Base-by-base conservation (phyloP, 2,329 filamentous ascomycete species). In the Parastagonospora nodorum region DNA sequence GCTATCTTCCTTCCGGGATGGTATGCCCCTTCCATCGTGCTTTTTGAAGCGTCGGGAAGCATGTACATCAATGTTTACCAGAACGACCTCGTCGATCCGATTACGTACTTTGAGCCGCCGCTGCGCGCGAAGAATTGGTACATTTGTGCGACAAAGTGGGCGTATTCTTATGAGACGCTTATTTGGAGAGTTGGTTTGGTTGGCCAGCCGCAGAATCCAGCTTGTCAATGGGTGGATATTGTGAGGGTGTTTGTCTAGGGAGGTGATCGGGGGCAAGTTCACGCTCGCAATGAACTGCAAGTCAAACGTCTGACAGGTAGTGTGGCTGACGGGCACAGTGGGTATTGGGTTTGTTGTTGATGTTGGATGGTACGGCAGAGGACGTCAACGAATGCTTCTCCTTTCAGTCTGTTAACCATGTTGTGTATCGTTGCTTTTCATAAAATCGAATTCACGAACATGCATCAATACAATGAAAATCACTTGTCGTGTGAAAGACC, bases 131-230 rank as follows among this genome's bases (percentile, higher is more conserved):
- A 70, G 46, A 69, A 67, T 51, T 80, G 78, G 78, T 75, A 75
- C 51, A 56, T 75, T 4, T 80, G 78, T 55, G 55, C 67, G 38
- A 77, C 72, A 5, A 57, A 66, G 31, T 72, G 60, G 48, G 35
- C 45, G 1, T 78, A 78, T 46, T 38, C 42, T 10, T 79, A 77
- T 51, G 45, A 49, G n/a, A 75, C 75, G 28, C 52, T 79, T 42
- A 69, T 64, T 28, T 80, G 76, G 75, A 72, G 72, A 16, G 45
- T 76, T 27, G 76, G 77, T 7, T 30, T 55, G 4, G 42, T 29
- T 5, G 64, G 50, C 6, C 48, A 61, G 49, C 75, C 77, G 16
- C 66, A 78, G 61, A 78, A 79, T 56, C 75, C 77, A 11, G 75
- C 60, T 12, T 80, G 77, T 55, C 52, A 66, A 44, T 72, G 72